Base-by-base conservation (phyloP, 2,329 filamentous ascomycete species). In the Fusarium tjaetaba region DNA sequence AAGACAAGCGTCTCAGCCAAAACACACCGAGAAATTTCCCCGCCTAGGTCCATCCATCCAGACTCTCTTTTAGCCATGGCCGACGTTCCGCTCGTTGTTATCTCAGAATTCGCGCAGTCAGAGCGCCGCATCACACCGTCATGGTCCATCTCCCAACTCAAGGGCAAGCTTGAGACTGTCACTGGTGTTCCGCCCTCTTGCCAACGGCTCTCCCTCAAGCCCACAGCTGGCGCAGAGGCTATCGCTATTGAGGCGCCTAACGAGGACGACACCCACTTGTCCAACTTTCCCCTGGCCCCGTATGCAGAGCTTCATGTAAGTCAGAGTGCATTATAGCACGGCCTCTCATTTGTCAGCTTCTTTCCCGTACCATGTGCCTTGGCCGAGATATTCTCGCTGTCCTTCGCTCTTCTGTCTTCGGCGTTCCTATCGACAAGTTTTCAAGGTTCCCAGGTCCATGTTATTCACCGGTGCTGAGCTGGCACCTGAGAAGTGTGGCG, bases 41-140 rank as follows among this genome's bases (percentile, higher is more conserved):
- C 42, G 59, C 53, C 67, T 46, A 61, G 56, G 20, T 57, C 62
- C 57, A 61, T 59, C 34, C 34, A n/a, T 41, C 45, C 45, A 24
- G 32, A 18, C 36, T 48, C 18, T 65, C 57, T 42, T 45, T 30
- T 73, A 69, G 34, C 83, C 80, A 90, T 93, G 85, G 89, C 91
- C 61, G 94, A 96, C 81, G 88, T 96, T 64, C 92, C 93, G 74
- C 87, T 96, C 78, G 87, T 91, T 72, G 89, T 96, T 79, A 88
- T 88, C 70, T 96, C 93, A 58, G 91, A 94, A 69, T 93, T 92
- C 82, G 88, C 93, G 53, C 90, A 92, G 55, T 95, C 94, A 58
- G 96, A 99, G 85, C 93, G 96, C 70, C 94, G 96, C 76, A 91
- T 98, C 81, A 96, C 94, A 32, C 96, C 96, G 20, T 92, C 95